These are phyloP conservation scores for Boletus pseudopeckii DNA, from an alignment of 768 basidiomycete species.

Conservation along the genomic window DNA sequence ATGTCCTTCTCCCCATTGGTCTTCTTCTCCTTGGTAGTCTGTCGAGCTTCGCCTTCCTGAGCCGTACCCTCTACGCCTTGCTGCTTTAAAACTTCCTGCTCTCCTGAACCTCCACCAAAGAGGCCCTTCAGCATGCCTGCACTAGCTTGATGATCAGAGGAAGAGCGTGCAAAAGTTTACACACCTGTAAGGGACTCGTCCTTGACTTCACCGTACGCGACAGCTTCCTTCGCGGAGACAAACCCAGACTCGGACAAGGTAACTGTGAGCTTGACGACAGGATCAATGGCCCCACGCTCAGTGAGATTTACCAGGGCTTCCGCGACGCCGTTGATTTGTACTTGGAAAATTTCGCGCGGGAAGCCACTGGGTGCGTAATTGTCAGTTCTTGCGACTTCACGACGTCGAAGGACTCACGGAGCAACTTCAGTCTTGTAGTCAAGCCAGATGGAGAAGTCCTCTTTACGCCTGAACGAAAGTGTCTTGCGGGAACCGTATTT, in stretches of 20 bases:
- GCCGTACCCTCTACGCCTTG: conserved; percentile 12
- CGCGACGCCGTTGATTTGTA: conserved; percentile 65
- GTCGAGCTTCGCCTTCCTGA: conserved; percentile 32
- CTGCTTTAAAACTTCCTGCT: conserved; percentile 31
- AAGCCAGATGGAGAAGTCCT: conserved; percentile 77
- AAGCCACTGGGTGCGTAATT: conserved; percentile 48
- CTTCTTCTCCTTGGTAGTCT: conserved; percentile 36
- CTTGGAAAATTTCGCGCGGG: conserved; percentile 71
- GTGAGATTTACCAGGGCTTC: conserved; percentile 83
- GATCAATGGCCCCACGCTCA: conserved; percentile 73
- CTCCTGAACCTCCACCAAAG: conserved; percentile 61
- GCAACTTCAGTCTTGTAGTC: conserved; percentile 65
- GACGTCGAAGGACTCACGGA: conserved; percentile 43
- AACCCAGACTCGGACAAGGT: conserved; percentile 85
- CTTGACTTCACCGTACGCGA: conserved; percentile 78
- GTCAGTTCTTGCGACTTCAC: conserved; percentile 1
- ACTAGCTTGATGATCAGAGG: conserved; percentile 11
- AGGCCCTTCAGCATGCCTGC: conserved; percentile 84
- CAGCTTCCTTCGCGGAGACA: conserved; percentile 72
- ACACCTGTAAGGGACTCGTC: conserved; percentile 73
- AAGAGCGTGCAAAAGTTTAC: conserved; percentile 10
- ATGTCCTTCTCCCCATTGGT: conserved; percentile 35
- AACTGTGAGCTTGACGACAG: conserved; percentile 83
- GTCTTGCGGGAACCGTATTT: conserved; percentile 83
- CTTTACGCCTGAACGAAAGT: conserved; percentile 78